Evolutionary conservation across 345 rosid species (phyloP).

Genomic region (Toxicodendron radicans): DNA sequence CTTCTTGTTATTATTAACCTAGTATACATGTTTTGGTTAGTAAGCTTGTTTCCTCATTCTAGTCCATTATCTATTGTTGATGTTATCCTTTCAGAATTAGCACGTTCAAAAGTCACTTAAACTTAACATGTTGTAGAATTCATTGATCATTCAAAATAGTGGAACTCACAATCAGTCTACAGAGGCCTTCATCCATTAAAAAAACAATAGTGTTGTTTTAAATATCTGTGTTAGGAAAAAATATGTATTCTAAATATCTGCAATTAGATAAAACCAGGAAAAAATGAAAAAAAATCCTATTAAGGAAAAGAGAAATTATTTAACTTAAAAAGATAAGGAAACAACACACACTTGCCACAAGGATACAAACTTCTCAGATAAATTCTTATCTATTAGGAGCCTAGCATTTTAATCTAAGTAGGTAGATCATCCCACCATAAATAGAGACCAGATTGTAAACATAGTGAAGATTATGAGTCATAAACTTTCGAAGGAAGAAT

Average conservation of each 20-base stretch:
- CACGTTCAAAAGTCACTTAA: background rate
- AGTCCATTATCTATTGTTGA: too few species aligned
- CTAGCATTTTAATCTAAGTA: slow-evolving; percentile 21
- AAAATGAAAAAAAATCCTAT: background rate
- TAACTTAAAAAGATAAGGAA: slow-evolving; percentile 14
- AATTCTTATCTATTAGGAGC: background rate
- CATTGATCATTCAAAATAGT: slow-evolving; percentile 3
- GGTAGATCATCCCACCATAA: too few species aligned
- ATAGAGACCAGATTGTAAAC: too few species aligned
- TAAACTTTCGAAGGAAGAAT: too few species aligned
- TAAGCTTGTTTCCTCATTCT: too few species aligned
- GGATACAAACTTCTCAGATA: background rate
- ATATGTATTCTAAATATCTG: background rate
- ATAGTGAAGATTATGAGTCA: too few species aligned
- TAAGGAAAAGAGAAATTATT: background rate
- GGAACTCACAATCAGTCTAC: background rate
- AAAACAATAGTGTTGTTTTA: background rate
- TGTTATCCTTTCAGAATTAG: too few species aligned
- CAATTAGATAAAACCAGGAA: slow-evolving; percentile 1
- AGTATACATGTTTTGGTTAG: too few species aligned
- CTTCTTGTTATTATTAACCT: too few species aligned
- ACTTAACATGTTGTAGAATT: background rate
- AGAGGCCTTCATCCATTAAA: background rate
- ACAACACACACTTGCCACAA: slow-evolving; percentile 1
- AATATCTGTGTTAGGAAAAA: background rate